Conservation (phyloP, 1,284 basidiomycete genomes). For the Stereum hirsutum region DNA sequence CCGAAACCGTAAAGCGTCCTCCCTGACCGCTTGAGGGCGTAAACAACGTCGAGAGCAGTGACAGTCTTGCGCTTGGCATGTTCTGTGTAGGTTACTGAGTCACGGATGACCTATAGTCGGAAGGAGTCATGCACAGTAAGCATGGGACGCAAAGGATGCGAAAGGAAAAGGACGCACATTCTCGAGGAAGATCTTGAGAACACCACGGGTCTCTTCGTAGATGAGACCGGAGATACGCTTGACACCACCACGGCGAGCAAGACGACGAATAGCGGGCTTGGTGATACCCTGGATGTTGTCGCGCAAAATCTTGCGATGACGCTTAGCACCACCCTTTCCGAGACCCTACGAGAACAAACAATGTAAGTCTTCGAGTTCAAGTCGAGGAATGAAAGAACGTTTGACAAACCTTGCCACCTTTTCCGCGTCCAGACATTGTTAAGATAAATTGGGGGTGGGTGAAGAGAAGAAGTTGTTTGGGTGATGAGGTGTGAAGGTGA, state of each 20-base stretch:
- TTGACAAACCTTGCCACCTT: constrained; percentile 41
- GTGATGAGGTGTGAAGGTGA: background rate
- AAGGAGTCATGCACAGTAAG: background rate
- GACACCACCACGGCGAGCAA: constrained; percentile 92
- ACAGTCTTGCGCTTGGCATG: constrained; percentile 89
- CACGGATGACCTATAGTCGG: constrained; percentile 48
- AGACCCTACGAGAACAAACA: constrained; percentile 31
- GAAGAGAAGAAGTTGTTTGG: constrained; percentile 1
- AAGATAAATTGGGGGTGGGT: constrained; percentile 5
- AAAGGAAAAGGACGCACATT: constrained; percentile 35
- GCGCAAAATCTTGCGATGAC: constrained; percentile 58
- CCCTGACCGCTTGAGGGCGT: constrained; percentile 77
- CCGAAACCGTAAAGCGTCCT: constrained; percentile 74
- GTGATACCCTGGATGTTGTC: constrained; percentile 70
- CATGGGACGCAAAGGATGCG: background rate
- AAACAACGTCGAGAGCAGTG: constrained; percentile 74
- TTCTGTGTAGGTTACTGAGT: constrained; percentile 84
- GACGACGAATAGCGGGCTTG: constrained; percentile 70
- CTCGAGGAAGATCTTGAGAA: constrained; percentile 89
- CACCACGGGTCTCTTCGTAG: constrained; percentile 93
- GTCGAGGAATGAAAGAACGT: background rate
- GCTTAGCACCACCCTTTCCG: constrained; percentile 44
- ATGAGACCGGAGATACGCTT: constrained; percentile 92
- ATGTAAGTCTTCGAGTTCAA: constrained; percentile 7
- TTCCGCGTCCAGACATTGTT: constrained; percentile 58